Evolutionary conservation across 2,329 filamentous ascomycete genomes (phyloP).

Genomic region (Rutstroemia sp.): DNA sequence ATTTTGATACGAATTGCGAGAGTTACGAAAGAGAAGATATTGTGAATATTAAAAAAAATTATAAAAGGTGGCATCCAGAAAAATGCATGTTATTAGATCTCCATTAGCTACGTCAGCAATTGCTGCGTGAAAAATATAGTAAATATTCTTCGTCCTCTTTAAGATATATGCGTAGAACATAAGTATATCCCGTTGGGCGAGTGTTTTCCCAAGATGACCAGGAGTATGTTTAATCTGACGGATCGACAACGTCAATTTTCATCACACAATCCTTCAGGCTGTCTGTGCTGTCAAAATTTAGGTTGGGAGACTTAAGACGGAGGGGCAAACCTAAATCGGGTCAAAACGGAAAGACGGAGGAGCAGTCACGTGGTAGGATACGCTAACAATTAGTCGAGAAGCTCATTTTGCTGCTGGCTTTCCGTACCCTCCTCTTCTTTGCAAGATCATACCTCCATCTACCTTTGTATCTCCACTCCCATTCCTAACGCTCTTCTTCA

Average conservation of each 20-base stretch:
- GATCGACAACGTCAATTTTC: no score
- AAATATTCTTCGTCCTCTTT: background rate
- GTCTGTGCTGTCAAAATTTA: no score
- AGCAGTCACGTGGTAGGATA: constrained; percentile 8
- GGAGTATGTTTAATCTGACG: no score
- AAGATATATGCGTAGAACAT: background rate
- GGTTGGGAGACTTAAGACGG: background rate
- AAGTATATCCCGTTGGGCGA: no score
- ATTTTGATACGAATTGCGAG: background rate
- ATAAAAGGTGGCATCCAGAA: background rate
- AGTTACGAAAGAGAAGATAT: background rate
- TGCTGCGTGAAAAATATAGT: background rate
- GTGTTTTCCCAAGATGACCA: no score
- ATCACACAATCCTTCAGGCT: no score
- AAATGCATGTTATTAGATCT: constrained; percentile 3
- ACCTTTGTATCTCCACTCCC: constrained; percentile 46
- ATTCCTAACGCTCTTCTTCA: constrained; percentile 57
- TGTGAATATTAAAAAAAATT: background rate
- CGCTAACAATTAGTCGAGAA: constrained; percentile 31
- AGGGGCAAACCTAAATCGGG: background rate
- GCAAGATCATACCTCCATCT: constrained; percentile 33
- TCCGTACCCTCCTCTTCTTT: constrained; percentile 8
- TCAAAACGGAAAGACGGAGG: constrained; percentile 7
- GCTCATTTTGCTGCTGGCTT: constrained; percentile 16
- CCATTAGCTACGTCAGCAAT: background rate